Base-by-base conservation (phyloP, 2,329 filamentous ascomycete species). In the Talaromyces verruculosus region DNA sequence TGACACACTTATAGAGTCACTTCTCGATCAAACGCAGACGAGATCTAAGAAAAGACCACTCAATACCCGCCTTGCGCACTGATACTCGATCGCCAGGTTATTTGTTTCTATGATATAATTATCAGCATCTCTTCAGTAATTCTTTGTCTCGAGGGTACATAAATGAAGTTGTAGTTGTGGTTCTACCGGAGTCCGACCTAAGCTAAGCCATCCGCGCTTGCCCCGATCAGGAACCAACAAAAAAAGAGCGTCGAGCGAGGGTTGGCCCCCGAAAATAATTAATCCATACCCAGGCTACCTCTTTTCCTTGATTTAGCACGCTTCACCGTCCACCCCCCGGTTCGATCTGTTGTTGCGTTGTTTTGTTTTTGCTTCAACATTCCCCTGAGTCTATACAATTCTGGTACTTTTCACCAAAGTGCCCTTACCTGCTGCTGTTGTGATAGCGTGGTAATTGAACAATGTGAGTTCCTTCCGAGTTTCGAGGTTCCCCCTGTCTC, bases 331-430 rank as follows among this genome's bases (percentile, higher is more conserved):
- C 17, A n/a, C 3, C 47, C 2, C 25, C 13, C 7, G 28, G 49
- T 39, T 19, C 28, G 30, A 35, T 39, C 19, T 37, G 8, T 57
- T 51, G 25, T 51, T 51, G 22, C 47, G 10, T 57, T 39, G 53
- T 39, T 37, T 19, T 22, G 2, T 39, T 57, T 39, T 33, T 57
- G 33, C 33, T 57, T 57, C 53, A 57, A 57, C 53, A 57, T 57
- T 3, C 4, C 10, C 5, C 8, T 15, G 53, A 17, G 53, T 39
- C 33, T 8, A 37, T 57, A 39, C 53, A 37, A 57, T 33, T 37
- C 53, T 11, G 53, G 30, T 57, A 33, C 53, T 57, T 57, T 57
- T 57, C 53, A 57, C 19, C 53, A 57, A 57, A 57, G 53, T 57
- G 19, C n/a, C 51, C 53, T 22, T 37, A 8, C 30, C 33, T 39